Evolutionary conservation across 75 land plant species (phyloP).

Genomic region (Larix kaempferi): DNA sequence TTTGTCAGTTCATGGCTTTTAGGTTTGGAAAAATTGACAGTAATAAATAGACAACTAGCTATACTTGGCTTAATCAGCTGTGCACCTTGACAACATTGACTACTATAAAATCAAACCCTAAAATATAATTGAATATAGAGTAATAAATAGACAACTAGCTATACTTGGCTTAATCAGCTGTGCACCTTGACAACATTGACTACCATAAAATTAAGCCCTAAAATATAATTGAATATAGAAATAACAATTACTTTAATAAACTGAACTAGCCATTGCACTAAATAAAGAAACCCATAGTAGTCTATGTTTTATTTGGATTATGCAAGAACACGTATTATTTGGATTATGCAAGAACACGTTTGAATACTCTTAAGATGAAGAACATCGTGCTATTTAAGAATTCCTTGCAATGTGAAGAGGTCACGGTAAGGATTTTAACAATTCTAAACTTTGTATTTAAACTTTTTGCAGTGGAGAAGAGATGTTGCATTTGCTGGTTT

Average conservation of each 20-base stretch:
- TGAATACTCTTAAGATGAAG: background rate
- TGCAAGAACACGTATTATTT: background rate
- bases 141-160: background rate
- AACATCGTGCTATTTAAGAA: too few relatives aligned
- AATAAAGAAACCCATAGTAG: background rate
- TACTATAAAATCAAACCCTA: too few relatives aligned
- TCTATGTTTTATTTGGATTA: background rate
- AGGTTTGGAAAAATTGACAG: background rate
- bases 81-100: background rate
- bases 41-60: background rate
- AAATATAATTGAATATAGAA: background rate
- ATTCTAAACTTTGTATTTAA: background rate
- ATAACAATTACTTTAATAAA: background rate
- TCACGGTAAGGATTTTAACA: background rate
- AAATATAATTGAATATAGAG: background rate
- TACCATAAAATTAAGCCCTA: too few relatives aligned
- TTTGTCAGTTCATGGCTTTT: background rate
- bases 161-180: background rate
- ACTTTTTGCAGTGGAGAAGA: conserved; percentile 81
- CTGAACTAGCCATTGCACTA: background rate
- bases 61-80: background rate
- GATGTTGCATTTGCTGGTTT: conserved; percentile 99
- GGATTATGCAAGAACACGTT: background rate
- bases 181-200: background rate
- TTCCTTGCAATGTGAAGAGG: background rate